Conservation (phyloP, 768 basidiomycete genomes). For the Lactarius psammicola region DNA sequence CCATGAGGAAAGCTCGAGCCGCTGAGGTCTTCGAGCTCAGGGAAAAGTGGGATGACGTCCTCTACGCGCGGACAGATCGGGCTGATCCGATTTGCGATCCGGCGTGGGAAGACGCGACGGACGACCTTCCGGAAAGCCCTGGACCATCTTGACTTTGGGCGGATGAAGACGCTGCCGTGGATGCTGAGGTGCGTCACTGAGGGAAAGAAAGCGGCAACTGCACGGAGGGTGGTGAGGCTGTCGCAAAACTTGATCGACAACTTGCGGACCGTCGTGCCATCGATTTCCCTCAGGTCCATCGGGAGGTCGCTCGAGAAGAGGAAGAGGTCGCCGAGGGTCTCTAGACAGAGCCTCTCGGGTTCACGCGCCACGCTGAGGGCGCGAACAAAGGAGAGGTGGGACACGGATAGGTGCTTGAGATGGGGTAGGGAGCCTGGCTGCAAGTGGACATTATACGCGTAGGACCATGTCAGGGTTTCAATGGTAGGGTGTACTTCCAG, state of each 20-base stretch:
- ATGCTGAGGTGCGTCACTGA: constrained; percentile 25
- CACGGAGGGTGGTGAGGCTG: constrained; percentile 23
- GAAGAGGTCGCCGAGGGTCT: constrained; percentile 26
- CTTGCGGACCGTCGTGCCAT: constrained; percentile 19
- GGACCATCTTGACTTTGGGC: constrained; percentile 19
- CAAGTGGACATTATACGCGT: constrained; percentile 16
- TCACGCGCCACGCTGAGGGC: constrained; percentile 22
- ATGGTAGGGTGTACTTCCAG: constrained; percentile 24
- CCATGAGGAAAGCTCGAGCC: constrained; percentile 23
- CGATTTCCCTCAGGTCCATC: constrained; percentile 17
- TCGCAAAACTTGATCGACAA: constrained; percentile 27
- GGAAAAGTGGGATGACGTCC: constrained; percentile 26
- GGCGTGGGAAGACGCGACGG: constrained; percentile 14
- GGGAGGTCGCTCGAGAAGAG: constrained; percentile 26
- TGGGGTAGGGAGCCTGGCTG: constrained; percentile 13
- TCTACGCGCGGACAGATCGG: constrained; percentile 22
- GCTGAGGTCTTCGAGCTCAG: constrained; percentile 25
- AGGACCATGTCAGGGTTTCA: constrained; percentile 25
- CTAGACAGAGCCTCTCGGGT: constrained; percentile 13
- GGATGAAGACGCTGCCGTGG: constrained; percentile 20
- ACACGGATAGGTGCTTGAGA: constrained; percentile 25
- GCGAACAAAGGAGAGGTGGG: constrained; percentile 24
- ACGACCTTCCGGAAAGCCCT: constrained; percentile 12
- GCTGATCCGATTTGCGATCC: constrained; percentile 20
- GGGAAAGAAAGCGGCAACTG: constrained; percentile 24